Evolutionary conservation across 2,329 filamentous ascomycete species (phyloP).

Genomic region (Talaromyces sp.): DNA sequence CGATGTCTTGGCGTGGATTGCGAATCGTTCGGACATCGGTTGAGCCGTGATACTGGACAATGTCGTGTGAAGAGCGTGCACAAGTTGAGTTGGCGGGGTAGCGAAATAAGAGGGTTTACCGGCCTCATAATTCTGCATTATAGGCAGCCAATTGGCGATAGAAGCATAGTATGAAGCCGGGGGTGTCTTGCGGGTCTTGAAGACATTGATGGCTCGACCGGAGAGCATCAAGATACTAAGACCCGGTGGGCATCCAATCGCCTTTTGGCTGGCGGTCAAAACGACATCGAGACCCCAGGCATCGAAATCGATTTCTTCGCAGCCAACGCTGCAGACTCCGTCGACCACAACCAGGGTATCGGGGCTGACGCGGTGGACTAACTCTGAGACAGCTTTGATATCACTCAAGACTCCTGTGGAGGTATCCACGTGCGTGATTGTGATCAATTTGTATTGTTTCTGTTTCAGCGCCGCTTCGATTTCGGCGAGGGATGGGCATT

Average conservation of each 20-base stretch:
- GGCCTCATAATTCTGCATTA: constrained; percentile 99
- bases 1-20: constrained; percentile 70
- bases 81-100: constrained; percentile 87
- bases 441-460: constrained; percentile 91
- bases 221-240: constrained; percentile 93
- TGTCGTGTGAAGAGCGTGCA: constrained; percentile 87
- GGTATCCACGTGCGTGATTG: constrained; percentile 94
- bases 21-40: constrained; percentile 77
- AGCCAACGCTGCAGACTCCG: constrained; percentile 93
- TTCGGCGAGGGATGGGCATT: constrained; percentile 77
- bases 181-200: constrained; percentile 74
- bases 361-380: constrained; percentile 81
- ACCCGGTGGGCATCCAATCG: constrained; percentile 90
- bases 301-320: constrained; percentile 93
- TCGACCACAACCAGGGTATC: constrained; percentile 90
- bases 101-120: constrained; percentile 98
- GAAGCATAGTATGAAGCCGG: constrained; percentile 90
- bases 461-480: constrained; percentile 82
- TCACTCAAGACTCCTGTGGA: constrained; percentile 94
- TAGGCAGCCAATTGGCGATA: constrained; percentile 95
- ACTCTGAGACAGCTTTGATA: constrained; percentile 73
- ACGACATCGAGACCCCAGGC: constrained; percentile 91
- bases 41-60: constrained; percentile 78
- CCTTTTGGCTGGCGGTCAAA: constrained; percentile 92
- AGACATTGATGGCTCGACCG: constrained; percentile 73